Evolutionary conservation across 805 yeast species (phyloP), one percentile per base, ranked within the genome.

Genomic region (Priceomyces castillae): DNA sequence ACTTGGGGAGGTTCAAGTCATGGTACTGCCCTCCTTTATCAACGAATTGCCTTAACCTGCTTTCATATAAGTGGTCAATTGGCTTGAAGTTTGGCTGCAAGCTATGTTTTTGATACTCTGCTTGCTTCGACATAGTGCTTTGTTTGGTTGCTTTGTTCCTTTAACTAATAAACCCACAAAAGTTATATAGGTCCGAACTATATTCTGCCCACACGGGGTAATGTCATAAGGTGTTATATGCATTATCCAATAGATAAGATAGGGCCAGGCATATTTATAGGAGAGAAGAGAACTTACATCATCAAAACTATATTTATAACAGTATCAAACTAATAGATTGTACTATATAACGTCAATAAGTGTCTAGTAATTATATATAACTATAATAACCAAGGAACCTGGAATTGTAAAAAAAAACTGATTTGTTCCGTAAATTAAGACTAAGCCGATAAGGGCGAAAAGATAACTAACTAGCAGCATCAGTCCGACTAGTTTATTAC

Each of bases 1-100:
- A 89, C 53, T 82, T 83, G 10, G 97, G 95, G 30, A 92, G 69
- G 62, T 88, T 89, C 53, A 90, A 68, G 39, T 76, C 69, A 31
- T 64, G 61, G 67, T 85, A 92, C 49, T 82, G 82, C 23, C 98
- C 97, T n/a, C 80, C 82, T 14, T 56, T 54, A 52, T 80, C 84
- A 36, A 79, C 78, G 71, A 89, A 89, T 53, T 85, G 95, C 35
- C 89, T 74, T 47, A 90, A 68, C 37, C 96, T 73, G 54, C 79
- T 76, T 50, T 80, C 84, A 58, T 83, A 89, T 44, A 89, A 76
- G 31, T 78, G 73, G 57, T 86, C 90, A 35, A 88, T 79, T 49
- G 90, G 89, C 57, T 86, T 85, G 53, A 86, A 82, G 34, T 77
- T 80, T 2, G 96, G 95, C 48, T 71, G 76, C 42, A 55, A 50